These are phyloP conservation scores for Umbelopsis sp. DNA, from an alignment of 371 early-diverging fungal genomes.

Conservation along the genomic window DNA sequence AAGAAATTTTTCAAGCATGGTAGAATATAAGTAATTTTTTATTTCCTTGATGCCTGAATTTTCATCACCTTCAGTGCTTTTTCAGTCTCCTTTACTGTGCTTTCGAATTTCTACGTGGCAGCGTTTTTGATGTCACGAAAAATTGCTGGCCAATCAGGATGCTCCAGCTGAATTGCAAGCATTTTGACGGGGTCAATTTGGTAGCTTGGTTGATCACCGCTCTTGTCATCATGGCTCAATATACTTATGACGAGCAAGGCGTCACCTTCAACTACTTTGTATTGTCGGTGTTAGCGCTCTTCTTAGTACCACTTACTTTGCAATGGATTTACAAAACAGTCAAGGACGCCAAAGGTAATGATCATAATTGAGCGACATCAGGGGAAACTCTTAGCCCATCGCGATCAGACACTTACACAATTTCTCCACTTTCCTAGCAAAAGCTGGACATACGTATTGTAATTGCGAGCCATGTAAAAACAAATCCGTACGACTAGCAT, in stretches of 20 bases:
- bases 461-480: conserved; percentile 33
- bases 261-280: conserved; percentile 94
- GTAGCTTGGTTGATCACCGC: conserved; percentile 1
- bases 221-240: conserved; percentile 58
- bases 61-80: no score
- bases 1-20: no score
- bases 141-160: conserved; percentile 13
- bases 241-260: conserved; percentile 94
- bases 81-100: no score
- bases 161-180: conserved; percentile 15
- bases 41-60: no score
- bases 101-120: no score
- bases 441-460: conserved; percentile 24
- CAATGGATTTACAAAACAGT: conserved; percentile 50
- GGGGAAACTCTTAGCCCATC: background rate
- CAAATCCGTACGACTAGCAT: conserved; percentile 22
- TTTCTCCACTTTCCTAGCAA: conserved; percentile 14
- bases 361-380: background rate
- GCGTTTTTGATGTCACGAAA: conserved; percentile 13
- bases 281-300: conserved; percentile 77
- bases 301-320: conserved; percentile 80
- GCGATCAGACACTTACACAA: background rate
- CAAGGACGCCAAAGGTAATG: conserved; percentile 29
- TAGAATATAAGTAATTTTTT: no score
- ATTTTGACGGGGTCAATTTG: conserved; percentile 11